phyloP scores from a whole-genome alignment of 2,329 filamentous ascomycete species.

The Xylaria digitata region DNA sequence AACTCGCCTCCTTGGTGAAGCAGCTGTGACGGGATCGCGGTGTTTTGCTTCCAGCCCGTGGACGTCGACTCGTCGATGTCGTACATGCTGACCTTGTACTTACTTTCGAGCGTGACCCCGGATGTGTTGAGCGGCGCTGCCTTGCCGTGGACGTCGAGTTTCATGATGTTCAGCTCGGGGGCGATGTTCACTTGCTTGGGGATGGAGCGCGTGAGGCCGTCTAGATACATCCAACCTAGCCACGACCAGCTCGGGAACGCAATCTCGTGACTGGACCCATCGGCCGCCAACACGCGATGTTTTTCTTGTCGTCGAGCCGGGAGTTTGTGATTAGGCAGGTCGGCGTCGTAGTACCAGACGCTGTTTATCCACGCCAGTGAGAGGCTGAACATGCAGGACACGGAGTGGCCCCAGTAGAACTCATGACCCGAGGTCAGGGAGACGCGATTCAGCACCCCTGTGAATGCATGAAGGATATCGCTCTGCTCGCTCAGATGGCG shows the following conservation, averaged over 20 bases:
- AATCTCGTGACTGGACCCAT: slow-evolving; percentile 26
- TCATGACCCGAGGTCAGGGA: slow-evolving; percentile 34
- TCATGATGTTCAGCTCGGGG: slow-evolving; percentile 39
- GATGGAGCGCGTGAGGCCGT: slow-evolving; percentile 31
- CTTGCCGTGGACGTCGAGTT: slow-evolving; percentile 35
- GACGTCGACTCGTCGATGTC: slow-evolving; percentile 37
- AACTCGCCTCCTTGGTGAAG: slow-evolving; percentile 27
- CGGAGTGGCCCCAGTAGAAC: slow-evolving; percentile 40
- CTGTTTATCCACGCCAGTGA: slow-evolving; percentile 39
- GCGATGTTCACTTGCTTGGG: slow-evolving; percentile 30
- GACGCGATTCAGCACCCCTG: slow-evolving; percentile 34
- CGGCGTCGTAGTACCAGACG: slow-evolving; percentile 28
- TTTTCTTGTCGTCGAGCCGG: slow-evolving; percentile 30
- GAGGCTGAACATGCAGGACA: slow-evolving; percentile 34
- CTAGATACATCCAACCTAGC: slow-evolving; percentile 36
- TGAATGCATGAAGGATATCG: slow-evolving; percentile 37
- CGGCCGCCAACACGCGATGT: slow-evolving; percentile 23
- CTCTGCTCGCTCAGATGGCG: slow-evolving; percentile 31
- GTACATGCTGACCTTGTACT: slow-evolving; percentile 31
- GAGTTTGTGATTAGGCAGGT: slow-evolving; percentile 10
- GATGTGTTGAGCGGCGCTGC: slow-evolving; percentile 20
- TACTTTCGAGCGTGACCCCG: slow-evolving; percentile 18
- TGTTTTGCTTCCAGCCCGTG: slow-evolving; percentile 37
- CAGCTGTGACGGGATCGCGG: slow-evolving; percentile 28
- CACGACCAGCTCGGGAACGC: slow-evolving; percentile 41